These are phyloP conservation scores for Albizia julibrissin DNA, from an alignment of 306 rosid genomes.

Conservation along the genomic window DNA sequence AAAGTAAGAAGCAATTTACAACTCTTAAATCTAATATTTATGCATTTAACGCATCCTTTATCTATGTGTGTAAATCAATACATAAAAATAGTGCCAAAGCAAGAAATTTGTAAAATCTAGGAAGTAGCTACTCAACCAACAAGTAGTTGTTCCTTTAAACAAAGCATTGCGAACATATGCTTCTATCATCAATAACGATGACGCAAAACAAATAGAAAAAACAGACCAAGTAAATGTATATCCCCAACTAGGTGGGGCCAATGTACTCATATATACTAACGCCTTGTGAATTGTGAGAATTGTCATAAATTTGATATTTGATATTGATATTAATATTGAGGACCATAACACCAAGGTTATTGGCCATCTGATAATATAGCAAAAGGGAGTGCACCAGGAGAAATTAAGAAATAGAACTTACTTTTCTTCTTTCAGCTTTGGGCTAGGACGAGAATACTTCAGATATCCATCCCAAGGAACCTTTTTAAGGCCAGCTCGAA, in stretches of 20 bases:
- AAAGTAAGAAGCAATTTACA: not conserved
- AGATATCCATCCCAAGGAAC: slow-evolving; percentile 99
- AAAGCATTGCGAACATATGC: too few relatives aligned
- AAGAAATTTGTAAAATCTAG: not conserved
- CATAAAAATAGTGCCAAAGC: not conserved
- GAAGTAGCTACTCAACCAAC: not conserved
- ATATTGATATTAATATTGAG: not conserved
- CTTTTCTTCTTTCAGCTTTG: slow-evolving; percentile 85
- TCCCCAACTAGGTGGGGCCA: not conserved
- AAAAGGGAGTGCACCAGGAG: not conserved
- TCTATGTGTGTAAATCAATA: not conserved
- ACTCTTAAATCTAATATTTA: not conserved
- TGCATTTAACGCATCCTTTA: not conserved
- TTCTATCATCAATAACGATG: not conserved
- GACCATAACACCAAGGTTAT: not conserved
- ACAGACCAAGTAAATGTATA: not conserved
- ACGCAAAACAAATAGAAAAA: not conserved
- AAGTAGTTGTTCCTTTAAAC: not conserved
- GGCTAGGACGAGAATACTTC: slow-evolving; percentile 94
- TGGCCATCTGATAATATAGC: not conserved
- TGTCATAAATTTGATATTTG: not conserved
- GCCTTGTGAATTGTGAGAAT: not conserved
- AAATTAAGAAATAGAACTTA: slow-evolving; percentile 38
- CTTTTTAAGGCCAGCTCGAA: slow-evolving; percentile 88
- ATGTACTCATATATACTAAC: not conserved